Percentiles rank a stretch among this genome's conserved stretches.
These are phyloP conservation scores for Zhuliangozyma parablackwelliae DNA, from an alignment of 1,139 yeast genomes.

Conservation along the genomic window DNA sequence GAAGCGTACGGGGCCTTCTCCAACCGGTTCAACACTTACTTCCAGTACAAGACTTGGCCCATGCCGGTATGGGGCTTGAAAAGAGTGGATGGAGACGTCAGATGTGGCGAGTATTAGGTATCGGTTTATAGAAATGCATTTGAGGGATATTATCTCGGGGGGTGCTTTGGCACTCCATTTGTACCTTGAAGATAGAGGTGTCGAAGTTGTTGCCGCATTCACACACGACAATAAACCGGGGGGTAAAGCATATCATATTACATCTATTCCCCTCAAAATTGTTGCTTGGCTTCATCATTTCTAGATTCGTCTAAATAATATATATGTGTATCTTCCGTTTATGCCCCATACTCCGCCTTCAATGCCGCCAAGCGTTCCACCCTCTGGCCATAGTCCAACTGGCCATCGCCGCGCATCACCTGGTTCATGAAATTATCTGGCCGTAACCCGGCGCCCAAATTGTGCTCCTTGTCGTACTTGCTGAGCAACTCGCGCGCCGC, in stretches of 20 bases:
- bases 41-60: neutral
- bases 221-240: too few relatives aligned
- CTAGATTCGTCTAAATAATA: too few relatives aligned
- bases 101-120: neutral
- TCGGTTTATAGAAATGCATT: too few relatives aligned
- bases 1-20: slow-evolving; percentile 17
- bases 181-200: too few relatives aligned
- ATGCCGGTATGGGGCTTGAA: neutral
- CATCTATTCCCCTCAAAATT: too few relatives aligned
- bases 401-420: slow-evolving; percentile 14
- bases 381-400: slow-evolving; percentile 14
- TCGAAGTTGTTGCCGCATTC: too few relatives aligned
- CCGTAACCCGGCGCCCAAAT: slow-evolving; percentile 14
- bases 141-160: too few relatives aligned
- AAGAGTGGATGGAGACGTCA: neutral
- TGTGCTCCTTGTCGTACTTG: slow-evolving; percentile 4
- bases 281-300: too few relatives aligned
- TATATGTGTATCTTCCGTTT: too few relatives aligned
- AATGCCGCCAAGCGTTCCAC: slow-evolving; percentile 10
- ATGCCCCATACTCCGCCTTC: slow-evolving; percentile 1
- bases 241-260: too few relatives aligned
- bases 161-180: too few relatives aligned
- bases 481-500: slow-evolving; percentile 7
- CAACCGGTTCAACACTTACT: neutral
- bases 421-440: slow-evolving; percentile 26